phyloP scores from a whole-genome alignment of 139 green algal species.

The Volvox reticuliferus region DNA sequence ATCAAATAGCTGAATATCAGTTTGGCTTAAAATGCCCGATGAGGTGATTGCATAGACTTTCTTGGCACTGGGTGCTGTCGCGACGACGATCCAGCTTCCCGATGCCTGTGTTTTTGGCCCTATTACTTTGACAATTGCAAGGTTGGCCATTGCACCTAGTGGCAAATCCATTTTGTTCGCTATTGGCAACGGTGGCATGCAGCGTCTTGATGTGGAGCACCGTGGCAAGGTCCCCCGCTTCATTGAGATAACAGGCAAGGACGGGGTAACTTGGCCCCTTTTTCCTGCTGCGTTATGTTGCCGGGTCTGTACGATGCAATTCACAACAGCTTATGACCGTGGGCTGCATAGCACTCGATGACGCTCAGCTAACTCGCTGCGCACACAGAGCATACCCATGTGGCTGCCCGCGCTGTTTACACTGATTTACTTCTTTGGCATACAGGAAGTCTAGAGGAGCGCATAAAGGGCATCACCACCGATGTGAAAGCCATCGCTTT shows the following conservation, averaged over 20 bases:
- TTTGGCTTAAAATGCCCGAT: constrained; percentile 59
- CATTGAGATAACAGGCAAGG: constrained; percentile 43
- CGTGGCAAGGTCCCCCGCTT: constrained; percentile 41
- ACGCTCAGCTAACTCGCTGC: too few relatives aligned
- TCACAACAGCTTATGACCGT: too few relatives aligned
- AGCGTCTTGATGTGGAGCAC: constrained; percentile 51
- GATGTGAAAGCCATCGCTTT: constrained; percentile 57
- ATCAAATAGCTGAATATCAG: constrained; percentile 51
- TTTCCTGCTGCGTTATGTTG: too few relatives aligned
- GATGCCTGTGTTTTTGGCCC: neutral
- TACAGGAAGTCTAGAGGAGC: constrained; percentile 41
- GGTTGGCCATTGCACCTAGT: constrained; percentile 39
- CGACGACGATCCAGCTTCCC: constrained; percentile 14
- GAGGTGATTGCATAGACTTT: constrained; percentile 21
- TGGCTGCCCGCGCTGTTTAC: neutral
- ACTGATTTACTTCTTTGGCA: neutral
- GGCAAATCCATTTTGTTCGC: constrained; percentile 53
- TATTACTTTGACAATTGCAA: neutral
- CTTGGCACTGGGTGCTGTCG: neutral
- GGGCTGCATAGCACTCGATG: too few relatives aligned
- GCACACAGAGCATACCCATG: too few relatives aligned
- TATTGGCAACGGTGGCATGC: constrained; percentile 49
- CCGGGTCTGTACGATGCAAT: too few relatives aligned
- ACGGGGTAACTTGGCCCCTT: neutral
- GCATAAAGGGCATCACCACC: constrained; percentile 21